Evolutionary conservation across 306 rosid species (phyloP), one percentile per base, ranked within the genome.

Genomic region (Acmispon strigosus): DNA sequence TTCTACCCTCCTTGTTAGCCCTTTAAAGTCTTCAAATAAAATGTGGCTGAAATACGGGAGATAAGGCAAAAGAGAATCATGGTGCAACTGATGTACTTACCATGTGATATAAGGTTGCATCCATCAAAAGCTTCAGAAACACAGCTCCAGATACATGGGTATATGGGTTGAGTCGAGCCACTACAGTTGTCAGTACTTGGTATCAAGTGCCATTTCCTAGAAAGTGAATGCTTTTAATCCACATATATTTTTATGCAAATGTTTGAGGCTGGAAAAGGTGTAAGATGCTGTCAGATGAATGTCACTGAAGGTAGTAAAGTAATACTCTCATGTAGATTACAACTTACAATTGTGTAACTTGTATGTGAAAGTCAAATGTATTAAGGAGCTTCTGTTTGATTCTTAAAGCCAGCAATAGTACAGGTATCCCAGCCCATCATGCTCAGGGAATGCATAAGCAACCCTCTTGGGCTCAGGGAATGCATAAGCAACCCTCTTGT

Each of bases 221-320:
- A 68, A 86, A 72, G 83, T 74, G 80, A 83, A 84, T 15, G 77
- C 82, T 74, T 83, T 80, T 48, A 86, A 85, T 19, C 96, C 89
- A 39, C 89, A 39, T 81, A 89, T 69, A 84, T 81, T 83, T 70
- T 78, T 42, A 86, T 56, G 29, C 76, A 56, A 69, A 78, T 62
- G 76, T 49, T 84, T 1, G 86, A 81, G 14, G 81, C 92, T 87
- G 92, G 79, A 72, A 53, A 62, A 34, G 32, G 10, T 62, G 59
- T 20, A 29, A 51, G 70, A 67, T 16, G 60, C 9, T 41, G 51
- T 39, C 59, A 72, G 18, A 19, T 49, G 63, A 64, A 34, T 53
- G 58, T 45, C 16, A 11, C 11, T 19, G 36, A 19, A 8, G 12
- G 67, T 45, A 49, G 67, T 17, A 15, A 45, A 17, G 52, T 45